A percentile compares a stretch with the other conserved stretches of the same genome.
phyloP scores from a whole-genome alignment of 2,329 filamentous ascomycete species.

The Elsinoe batatas region DNA sequence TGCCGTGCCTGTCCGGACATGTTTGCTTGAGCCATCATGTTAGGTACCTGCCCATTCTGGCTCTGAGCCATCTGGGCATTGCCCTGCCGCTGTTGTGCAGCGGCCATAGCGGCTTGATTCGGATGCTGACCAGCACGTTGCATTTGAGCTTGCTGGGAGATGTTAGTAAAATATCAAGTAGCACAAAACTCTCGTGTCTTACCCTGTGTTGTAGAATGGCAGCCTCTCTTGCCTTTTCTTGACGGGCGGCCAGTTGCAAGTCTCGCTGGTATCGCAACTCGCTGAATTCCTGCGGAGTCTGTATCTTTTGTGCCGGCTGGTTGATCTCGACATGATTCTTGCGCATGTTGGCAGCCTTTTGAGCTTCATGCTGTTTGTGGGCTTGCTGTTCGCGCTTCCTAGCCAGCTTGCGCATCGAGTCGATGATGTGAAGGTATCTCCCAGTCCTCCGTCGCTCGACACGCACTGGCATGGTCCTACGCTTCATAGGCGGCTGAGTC shows the following conservation, averaged over 20 bases:
- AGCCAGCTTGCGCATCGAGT: slow-evolving; percentile 88
- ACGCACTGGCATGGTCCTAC: slow-evolving; percentile 67
- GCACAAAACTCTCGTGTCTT: neutral
- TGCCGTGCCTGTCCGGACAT: slow-evolving; percentile 21
- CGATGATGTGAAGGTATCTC: slow-evolving; percentile 78
- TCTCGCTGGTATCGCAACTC: slow-evolving; percentile 81
- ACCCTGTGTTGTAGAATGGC: slow-evolving; percentile 41
- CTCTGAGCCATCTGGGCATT: slow-evolving; percentile 27
- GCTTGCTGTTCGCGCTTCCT: slow-evolving; percentile 81
- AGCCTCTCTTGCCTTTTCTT: slow-evolving; percentile 54
- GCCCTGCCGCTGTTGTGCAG: slow-evolving; percentile 21
- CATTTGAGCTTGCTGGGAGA: slow-evolving; percentile 15
- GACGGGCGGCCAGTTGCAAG: slow-evolving; percentile 50
- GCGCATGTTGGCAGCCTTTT: slow-evolving; percentile 62
- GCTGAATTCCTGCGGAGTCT: slow-evolving; percentile 86
- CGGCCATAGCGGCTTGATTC: slow-evolving; percentile 31
- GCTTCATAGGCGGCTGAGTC: slow-evolving; percentile 47
- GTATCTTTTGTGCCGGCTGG: slow-evolving; percentile 48
- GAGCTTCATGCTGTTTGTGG: slow-evolving; percentile 75
- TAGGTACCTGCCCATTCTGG: slow-evolving; percentile 27
- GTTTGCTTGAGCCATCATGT: neutral
- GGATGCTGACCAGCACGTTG: slow-evolving; percentile 3
- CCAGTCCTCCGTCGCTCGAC: slow-evolving; percentile 82
- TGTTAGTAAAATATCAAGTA: neutral
- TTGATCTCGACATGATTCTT: slow-evolving; percentile 58